Conservation (phyloP, 495 filamentous ascomycete species). For the Mytilinidion resinicola region DNA sequence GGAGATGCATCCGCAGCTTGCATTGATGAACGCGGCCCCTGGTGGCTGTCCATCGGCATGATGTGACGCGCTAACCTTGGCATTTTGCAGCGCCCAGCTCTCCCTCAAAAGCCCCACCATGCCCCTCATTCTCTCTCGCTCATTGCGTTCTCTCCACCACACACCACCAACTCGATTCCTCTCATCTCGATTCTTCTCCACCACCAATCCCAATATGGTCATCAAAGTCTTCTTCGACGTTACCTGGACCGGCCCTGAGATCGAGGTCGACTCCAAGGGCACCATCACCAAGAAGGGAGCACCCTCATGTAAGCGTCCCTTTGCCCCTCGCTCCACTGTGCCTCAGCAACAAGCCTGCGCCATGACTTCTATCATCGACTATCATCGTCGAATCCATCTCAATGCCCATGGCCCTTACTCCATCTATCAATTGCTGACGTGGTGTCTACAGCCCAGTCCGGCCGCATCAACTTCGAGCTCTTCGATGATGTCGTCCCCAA, state of each 20-base stretch:
- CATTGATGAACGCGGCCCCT: no score
- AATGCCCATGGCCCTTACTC: neutral
- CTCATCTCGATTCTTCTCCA: conserved; percentile 51
- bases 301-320: conserved; percentile 52
- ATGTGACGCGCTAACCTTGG: no score
- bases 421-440: conserved; percentile 25
- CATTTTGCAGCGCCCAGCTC: no score
- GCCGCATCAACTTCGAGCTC: conserved; percentile 85
- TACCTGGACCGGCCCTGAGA: conserved; percentile 59
- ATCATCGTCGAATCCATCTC: conserved; percentile 11
- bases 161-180: no score
- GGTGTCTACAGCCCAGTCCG: conserved; percentile 54
- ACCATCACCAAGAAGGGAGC: conserved; percentile 46
- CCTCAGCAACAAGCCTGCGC: neutral
- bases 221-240: conserved; percentile 63
- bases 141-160: conserved; percentile 16
- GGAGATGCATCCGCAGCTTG: no score
- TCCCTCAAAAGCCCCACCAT: conserved; percentile 11
- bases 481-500: conserved; percentile 82
- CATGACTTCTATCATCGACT: neutral
- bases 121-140: conserved; percentile 25
- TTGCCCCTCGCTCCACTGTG: neutral
- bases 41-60: no score
- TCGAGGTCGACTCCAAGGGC: conserved; percentile 45
- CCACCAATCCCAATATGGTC: conserved; percentile 59